phyloP scores from a whole-genome alignment of 495 filamentous ascomycete species.

The Aspergillus steynii region DNA sequence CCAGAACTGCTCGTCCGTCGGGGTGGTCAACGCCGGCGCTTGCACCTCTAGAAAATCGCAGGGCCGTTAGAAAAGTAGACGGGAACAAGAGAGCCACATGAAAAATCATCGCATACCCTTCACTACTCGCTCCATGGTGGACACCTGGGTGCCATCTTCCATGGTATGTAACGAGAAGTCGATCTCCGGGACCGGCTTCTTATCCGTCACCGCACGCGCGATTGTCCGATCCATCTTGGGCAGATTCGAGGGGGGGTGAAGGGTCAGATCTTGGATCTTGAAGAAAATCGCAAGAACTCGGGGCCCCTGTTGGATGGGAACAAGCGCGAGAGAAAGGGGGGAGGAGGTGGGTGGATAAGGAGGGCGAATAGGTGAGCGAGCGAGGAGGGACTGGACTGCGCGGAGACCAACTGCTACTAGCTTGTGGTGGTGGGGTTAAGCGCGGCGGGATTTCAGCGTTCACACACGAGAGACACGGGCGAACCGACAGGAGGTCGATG shows the following conservation, averaged over 20 bases:
- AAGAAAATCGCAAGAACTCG: slow-evolving; percentile 17
- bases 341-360: slow-evolving; percentile 3
- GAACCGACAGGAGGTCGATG: not conserved
- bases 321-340: slow-evolving; percentile 11
- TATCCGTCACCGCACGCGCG: slow-evolving; percentile 80
- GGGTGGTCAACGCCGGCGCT: slow-evolving; percentile 89
- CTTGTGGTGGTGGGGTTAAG: slow-evolving; percentile 2
- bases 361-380: slow-evolving; percentile 14
- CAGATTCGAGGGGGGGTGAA: slow-evolving; percentile 4
- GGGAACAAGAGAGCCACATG: not conserved
- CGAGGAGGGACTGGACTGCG: slow-evolving; percentile 16
- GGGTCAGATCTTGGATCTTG: slow-evolving; percentile 9
- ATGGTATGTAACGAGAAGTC: slow-evolving; percentile 97
- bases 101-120: slow-evolving; percentile 69
- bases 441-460: slow-evolving; percentile 13
- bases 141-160: slow-evolving; percentile 95
- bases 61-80: slow-evolving; percentile 12
- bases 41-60: slow-evolving; percentile 71
- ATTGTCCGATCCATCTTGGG: slow-evolving; percentile 46
- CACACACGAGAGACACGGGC: slow-evolving; percentile 15
- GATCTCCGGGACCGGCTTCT: slow-evolving; percentile 94
- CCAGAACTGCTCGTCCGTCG: slow-evolving; percentile 77
- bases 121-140: slow-evolving; percentile 90
- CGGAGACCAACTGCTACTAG: not conserved
- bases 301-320: slow-evolving; percentile 13